A percentile compares a stretch with the other conserved stretches of the same genome.
Evolutionary conservation across 768 basidiomycete species (phyloP).

Genomic region (Tylopilus plumbeoviolaceoides): DNA sequence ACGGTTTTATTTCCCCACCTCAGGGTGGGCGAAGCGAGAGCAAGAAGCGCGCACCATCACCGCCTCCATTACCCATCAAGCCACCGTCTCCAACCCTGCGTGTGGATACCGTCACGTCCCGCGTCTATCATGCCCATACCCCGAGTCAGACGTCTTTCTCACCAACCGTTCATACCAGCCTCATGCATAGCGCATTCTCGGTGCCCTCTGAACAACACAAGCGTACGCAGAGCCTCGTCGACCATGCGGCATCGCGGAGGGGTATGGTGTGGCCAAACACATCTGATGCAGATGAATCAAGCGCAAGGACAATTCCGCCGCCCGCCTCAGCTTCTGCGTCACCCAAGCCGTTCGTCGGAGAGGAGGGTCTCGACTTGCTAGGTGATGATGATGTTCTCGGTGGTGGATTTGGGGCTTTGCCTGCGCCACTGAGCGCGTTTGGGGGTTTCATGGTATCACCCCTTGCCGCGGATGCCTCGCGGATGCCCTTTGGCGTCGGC

Average conservation of each 20-base stretch:
- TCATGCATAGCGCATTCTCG: slow-evolving; percentile 11
- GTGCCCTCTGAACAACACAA: slow-evolving; percentile 40
- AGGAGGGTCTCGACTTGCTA: slow-evolving; percentile 16
- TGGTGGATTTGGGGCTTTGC: background rate
- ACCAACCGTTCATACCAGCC: slow-evolving; percentile 12
- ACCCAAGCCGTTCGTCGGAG: background rate
- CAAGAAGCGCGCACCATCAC: slow-evolving; percentile 42
- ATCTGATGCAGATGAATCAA: slow-evolving; percentile 17
- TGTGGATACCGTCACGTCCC: slow-evolving; percentile 12
- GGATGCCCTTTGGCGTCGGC: slow-evolving; percentile 2
- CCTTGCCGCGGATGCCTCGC: background rate
- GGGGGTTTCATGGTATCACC: background rate
- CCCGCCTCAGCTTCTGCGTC: slow-evolving; percentile 16
- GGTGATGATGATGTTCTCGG: slow-evolving; percentile 7
- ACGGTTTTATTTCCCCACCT: slow-evolving; percentile 41
- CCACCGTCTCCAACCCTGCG: slow-evolving; percentile 2
- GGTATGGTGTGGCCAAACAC: slow-evolving; percentile 38
- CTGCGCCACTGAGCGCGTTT: background rate
- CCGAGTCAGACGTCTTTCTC: slow-evolving; percentile 12
- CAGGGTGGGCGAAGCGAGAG: background rate
- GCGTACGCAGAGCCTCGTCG: slow-evolving; percentile 55
- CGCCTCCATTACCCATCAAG: slow-evolving; percentile 42
- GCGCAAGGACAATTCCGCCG: slow-evolving; percentile 26
- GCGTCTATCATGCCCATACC: slow-evolving; percentile 18
- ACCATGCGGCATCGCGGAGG: slow-evolving; percentile 48